Evolutionary conservation across 306 rosid species (phyloP).

Genomic region (Vigna reflexopilosa): DNA sequence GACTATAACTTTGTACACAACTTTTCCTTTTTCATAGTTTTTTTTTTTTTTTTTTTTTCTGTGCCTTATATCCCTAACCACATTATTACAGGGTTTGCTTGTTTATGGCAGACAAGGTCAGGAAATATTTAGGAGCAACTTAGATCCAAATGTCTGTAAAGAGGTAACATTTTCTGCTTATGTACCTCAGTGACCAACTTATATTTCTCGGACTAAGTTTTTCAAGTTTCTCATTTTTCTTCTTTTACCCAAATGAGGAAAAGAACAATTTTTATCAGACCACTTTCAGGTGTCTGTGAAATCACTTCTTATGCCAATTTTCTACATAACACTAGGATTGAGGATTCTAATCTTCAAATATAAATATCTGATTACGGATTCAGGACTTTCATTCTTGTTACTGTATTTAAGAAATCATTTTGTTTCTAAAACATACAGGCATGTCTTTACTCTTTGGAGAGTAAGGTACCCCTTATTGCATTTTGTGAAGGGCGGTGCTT

Average conservation of each 20-base stretch:
- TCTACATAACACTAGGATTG: slow-evolving; percentile 15
- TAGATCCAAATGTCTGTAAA: slow-evolving; percentile 76
- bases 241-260: slow-evolving; percentile 31
- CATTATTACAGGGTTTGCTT: slow-evolving; percentile 84
- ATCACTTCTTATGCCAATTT: slow-evolving; percentile 20
- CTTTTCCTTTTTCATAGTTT: slow-evolving; percentile 30
- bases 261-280: slow-evolving; percentile 11
- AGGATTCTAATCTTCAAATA: slow-evolving; percentile 24
- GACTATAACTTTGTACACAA: slow-evolving; percentile 22
- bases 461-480: slow-evolving; percentile 79
- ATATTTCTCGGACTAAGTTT: slow-evolving; percentile 1
- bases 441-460: slow-evolving; percentile 77
- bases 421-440: slow-evolving; percentile 64
- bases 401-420: slow-evolving; percentile 9
- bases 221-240: not conserved
- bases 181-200: slow-evolving; percentile 25
- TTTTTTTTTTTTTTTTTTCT: not conserved
- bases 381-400: slow-evolving; percentile 23
- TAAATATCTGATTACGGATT: slow-evolving; percentile 31
- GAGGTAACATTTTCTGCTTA: slow-evolving; percentile 66
- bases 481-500: slow-evolving; percentile 87
- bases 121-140: slow-evolving; percentile 82
- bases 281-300: slow-evolving; percentile 2
- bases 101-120: slow-evolving; percentile 91
- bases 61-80: slow-evolving; percentile 36